Evolutionary conservation across 176 grass and related monocot species (phyloP).

Genomic region (Neostapfia colusana): DNA sequence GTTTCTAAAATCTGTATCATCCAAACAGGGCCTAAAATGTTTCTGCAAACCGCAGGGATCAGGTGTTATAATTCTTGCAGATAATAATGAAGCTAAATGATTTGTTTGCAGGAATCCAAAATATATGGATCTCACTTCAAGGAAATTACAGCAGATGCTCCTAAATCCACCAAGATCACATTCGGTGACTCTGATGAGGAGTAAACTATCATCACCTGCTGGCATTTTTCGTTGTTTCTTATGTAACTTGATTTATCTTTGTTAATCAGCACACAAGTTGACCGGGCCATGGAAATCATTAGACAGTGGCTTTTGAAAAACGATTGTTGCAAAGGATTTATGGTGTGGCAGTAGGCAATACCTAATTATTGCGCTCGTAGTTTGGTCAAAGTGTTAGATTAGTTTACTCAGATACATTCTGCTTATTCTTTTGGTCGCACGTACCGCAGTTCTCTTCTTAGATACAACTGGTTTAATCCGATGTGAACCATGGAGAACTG

Average conservation of each 20-base stretch:
- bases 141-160: conserved; percentile 86
- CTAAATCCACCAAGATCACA: conserved; percentile 93
- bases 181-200: conserved; percentile 87
- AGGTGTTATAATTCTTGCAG: neutral
- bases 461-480: neutral
- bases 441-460: neutral
- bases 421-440: conserved; percentile 2
- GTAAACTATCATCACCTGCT: conserved; percentile 3
- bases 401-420: conserved; percentile 14
- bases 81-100: neutral
- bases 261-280: neutral
- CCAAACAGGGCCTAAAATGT: too few relatives aligned
- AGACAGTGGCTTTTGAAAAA: neutral
- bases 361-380: neutral
- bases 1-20: too few relatives aligned
- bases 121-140: conserved; percentile 89
- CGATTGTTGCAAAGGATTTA: neutral
- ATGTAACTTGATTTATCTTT: too few relatives aligned
- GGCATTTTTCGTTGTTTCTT: conserved; percentile 14
- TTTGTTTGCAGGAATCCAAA: conserved; percentile 75
- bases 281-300: neutral
- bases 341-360: neutral
- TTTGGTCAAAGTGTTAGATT: conserved; percentile 20
- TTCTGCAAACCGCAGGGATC: neutral
- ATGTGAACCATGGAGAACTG: too few relatives aligned